Base-by-base conservation (phyloP, 225 moss, liverwort and hornwort species). In the Pseudisothecium myosuroides region DNA sequence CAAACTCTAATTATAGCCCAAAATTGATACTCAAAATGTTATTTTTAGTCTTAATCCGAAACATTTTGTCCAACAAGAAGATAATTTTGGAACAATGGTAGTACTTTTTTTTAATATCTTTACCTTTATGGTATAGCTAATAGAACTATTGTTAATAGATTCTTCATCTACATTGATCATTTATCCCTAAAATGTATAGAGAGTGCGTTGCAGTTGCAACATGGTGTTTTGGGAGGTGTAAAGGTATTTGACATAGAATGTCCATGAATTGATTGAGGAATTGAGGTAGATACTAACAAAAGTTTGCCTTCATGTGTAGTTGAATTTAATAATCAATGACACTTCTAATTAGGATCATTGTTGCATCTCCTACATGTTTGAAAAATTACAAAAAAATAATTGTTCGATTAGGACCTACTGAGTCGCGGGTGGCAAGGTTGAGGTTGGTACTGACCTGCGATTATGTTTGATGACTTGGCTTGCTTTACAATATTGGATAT, bases 181-280 rank as follows among this genome's bases (percentile, higher is more conserved):
- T 71, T 26, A 27, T 27, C 3, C 16, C 2, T 10, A 17, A 28
- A 28, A 43, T 72, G 10, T 43, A 2, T 27, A 45, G 3, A 17
- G 9, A 45, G 6, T 5, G 2, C 6, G 1, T 43, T 72, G 28
- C 0, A 71, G 4, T 41, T 71, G 14, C 5, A 16, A 27, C 6
- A 43, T 43, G 43, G 72, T 72, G 6, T 27, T 72, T 27, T 9
- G 0, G n/a, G n/a, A 0, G 1, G 22, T 13, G 4, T 14, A 23
- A 69, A 69, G 12, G 7, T 39, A 39, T 73, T 43, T 69, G 7
- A 24, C 11, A 69, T 39, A 39, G 24, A 69, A 41, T 3, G 43
- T 43, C 9, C 9, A 41, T 41, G 26, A 26, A 71, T 69, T 26
- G 71, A 71, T 69, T 26, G 71, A 41, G 5, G 9, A 28, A 15